Percentiles rank a stretch among this genome's conserved stretches.
phyloP scores from a whole-genome alignment of 805 yeast genomes.

The Barnettozyma populi region DNA sequence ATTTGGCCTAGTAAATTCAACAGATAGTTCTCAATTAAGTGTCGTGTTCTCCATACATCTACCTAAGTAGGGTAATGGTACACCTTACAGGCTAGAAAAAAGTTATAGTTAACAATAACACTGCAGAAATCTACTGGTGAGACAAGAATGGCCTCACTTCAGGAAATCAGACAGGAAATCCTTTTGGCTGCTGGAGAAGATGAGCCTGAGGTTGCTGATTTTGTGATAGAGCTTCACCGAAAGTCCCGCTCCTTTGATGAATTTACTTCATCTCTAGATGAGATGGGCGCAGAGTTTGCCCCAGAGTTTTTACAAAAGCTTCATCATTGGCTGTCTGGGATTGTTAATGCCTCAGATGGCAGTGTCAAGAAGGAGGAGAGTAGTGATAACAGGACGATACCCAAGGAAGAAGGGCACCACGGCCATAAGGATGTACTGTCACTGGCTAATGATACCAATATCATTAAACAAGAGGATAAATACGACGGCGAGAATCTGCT shows the following conservation, averaged over 20 bases:
- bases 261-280: slow-evolving; percentile 34
- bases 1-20: too few species aligned
- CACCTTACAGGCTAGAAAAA: too few species aligned
- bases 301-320: slow-evolving; percentile 19
- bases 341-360: not conserved
- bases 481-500: slow-evolving; percentile 13
- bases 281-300: slow-evolving; percentile 40
- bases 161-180: slow-evolving; percentile 15
- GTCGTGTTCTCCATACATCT: too few species aligned
- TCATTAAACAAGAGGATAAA: slow-evolving; percentile 17
- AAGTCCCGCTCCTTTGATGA: slow-evolving; percentile 28
- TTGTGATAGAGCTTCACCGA: slow-evolving; percentile 35
- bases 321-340: slow-evolving; percentile 4
- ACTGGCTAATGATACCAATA: slow-evolving; percentile 16
- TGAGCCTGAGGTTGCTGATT: slow-evolving; percentile 43
- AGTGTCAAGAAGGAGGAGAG: slow-evolving; percentile 6
- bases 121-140: not conserved
- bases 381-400: not conserved
- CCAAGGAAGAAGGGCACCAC: slow-evolving; percentile 18
- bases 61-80: too few species aligned
- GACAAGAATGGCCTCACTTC: slow-evolving; percentile 2
- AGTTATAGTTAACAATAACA: too few species aligned
- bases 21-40: too few species aligned
- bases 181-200: slow-evolving; percentile 28
- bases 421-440: slow-evolving; percentile 10